phyloP scores from a whole-genome alignment of 1,284 basidiomycete genomes.

The Ganoderma multipileum region DNA sequence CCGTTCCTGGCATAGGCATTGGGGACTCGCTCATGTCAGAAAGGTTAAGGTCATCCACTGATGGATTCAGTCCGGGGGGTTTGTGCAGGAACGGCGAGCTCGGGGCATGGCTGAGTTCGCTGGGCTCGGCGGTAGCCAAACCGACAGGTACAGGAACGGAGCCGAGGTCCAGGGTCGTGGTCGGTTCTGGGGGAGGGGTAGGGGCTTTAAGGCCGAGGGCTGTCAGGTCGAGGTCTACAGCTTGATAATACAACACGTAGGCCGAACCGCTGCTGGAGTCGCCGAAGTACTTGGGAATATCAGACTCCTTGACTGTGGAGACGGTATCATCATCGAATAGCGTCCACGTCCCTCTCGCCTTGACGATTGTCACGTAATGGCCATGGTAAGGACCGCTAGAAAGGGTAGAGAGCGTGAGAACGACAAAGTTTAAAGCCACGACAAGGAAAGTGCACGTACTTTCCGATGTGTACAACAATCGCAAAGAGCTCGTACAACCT shows the following conservation, averaged over 20 bases:
- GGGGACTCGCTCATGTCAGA: slow-evolving; percentile 44
- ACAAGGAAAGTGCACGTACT: slow-evolving; percentile 60
- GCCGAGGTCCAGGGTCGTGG: slow-evolving; percentile 28
- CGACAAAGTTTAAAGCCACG: not conserved
- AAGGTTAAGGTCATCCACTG: slow-evolving; percentile 42
- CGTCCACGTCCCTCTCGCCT: slow-evolving; percentile 86
- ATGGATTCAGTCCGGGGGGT: slow-evolving; percentile 58
- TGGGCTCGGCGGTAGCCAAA: slow-evolving; percentile 26
- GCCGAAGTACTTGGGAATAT: slow-evolving; percentile 95
- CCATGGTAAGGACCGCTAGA: slow-evolving; percentile 93
- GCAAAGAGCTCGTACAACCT: slow-evolving; percentile 94
- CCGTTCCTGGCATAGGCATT: slow-evolving; percentile 26
- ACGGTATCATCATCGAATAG: slow-evolving; percentile 97
- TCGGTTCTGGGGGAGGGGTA: slow-evolving; percentile 28
- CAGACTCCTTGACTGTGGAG: slow-evolving; percentile 85
- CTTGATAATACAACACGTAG: slow-evolving; percentile 98
- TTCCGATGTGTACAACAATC: slow-evolving; percentile 97
- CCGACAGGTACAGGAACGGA: slow-evolving; percentile 33
- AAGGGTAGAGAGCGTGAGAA: slow-evolving; percentile 26
- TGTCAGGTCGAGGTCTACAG: slow-evolving; percentile 81
- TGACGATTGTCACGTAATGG: slow-evolving; percentile 96
- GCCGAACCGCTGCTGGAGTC: slow-evolving; percentile 90
- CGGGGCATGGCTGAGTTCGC: slow-evolving; percentile 23
- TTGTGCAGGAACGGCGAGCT: slow-evolving; percentile 42
- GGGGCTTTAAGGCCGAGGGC: slow-evolving; percentile 66